Conservation (phyloP, 192 early-diverging fungal species). For the Coemansia sp. region DNA sequence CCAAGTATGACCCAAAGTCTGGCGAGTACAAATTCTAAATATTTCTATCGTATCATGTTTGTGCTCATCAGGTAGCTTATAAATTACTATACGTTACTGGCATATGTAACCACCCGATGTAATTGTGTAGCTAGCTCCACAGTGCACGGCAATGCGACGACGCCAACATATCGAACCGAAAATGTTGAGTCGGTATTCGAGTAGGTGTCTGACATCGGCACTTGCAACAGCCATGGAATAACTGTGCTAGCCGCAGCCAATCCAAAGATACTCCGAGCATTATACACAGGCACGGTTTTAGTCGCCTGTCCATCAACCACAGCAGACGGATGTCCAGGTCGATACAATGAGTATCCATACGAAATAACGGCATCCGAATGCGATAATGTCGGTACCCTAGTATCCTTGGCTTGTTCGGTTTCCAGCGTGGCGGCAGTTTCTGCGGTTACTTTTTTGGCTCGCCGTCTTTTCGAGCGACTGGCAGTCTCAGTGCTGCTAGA, state of each 20-base stretch:
- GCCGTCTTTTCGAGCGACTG: background rate
- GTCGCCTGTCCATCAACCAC: slow-evolving; percentile 2
- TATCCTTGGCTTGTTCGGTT: background rate
- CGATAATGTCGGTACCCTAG: background rate
- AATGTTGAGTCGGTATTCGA: background rate
- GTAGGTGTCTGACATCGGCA: background rate
- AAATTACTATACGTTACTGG: background rate
- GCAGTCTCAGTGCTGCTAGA: background rate
- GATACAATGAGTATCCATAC: slow-evolving; percentile 15
- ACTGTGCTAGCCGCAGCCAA: slow-evolving; percentile 2
- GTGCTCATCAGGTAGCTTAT: background rate
- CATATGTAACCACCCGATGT: slow-evolving; percentile 20
- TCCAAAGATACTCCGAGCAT: slow-evolving; percentile 29
- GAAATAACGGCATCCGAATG: background rate
- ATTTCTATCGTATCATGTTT: too few species aligned
- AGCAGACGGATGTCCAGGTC: slow-evolving; percentile 10
- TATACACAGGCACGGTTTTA: slow-evolving; percentile 38
- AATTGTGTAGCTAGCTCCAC: slow-evolving; percentile 35
- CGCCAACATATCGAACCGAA: slow-evolving; percentile 21
- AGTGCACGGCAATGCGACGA: slow-evolving; percentile 48
- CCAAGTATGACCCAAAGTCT: too few species aligned
- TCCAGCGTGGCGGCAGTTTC: background rate
- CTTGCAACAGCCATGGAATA: slow-evolving; percentile 37
- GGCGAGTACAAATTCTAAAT: too few species aligned
- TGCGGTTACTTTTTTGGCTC: background rate